Percentiles rank a stretch among this genome's conserved stretches.
These are phyloP conservation scores for Hygrocybe coccinea DNA, from an alignment of 768 basidiomycete species.

Conservation along the genomic window DNA sequence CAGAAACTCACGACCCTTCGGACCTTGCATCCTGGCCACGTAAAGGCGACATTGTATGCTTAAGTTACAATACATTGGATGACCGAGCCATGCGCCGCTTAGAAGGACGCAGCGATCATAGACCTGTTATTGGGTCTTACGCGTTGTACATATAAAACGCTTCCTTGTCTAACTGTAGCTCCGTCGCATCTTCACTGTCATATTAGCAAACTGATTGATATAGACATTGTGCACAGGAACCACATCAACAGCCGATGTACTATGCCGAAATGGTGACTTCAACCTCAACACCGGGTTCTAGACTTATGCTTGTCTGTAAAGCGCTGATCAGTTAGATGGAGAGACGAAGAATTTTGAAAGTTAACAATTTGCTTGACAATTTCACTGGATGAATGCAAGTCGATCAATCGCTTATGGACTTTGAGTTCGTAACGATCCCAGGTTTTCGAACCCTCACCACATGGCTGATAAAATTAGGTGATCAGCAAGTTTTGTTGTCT, in stretches of 20 bases:
- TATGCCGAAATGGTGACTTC: slow-evolving; percentile 92
- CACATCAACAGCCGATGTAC: no score
- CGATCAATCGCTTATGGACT: slow-evolving; percentile 99
- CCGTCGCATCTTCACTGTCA: no score
- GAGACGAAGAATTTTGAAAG: background rate
- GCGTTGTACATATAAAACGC: slow-evolving; percentile 51
- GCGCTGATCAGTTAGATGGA: slow-evolving; percentile 1
- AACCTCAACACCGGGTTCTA: slow-evolving; percentile 99
- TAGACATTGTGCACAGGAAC: no score
- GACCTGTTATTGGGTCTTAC: slow-evolving; percentile 80
- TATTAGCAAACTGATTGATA: no score
- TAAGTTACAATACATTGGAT: slow-evolving; percentile 68
- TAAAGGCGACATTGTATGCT: slow-evolving; percentile 68
- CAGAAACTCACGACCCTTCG: slow-evolving; percentile 8
- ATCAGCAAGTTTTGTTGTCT: background rate
- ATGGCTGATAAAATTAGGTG: slow-evolving; percentile 56
- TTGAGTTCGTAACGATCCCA: slow-evolving; percentile 99
- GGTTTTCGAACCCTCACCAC: slow-evolving; percentile 99
- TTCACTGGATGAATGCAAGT: slow-evolving; percentile 97
- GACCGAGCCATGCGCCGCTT: slow-evolving; percentile 70
- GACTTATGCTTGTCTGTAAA: slow-evolving; percentile 87
- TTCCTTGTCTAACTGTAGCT: background rate
- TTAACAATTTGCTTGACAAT: slow-evolving; percentile 98
- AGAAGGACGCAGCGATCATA: slow-evolving; percentile 77
- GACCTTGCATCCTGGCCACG: slow-evolving; percentile 28